These are phyloP conservation scores for Cytospora leucostoma DNA, from an alignment of 2,329 filamentous ascomycete genomes.

Conservation along the genomic window DNA sequence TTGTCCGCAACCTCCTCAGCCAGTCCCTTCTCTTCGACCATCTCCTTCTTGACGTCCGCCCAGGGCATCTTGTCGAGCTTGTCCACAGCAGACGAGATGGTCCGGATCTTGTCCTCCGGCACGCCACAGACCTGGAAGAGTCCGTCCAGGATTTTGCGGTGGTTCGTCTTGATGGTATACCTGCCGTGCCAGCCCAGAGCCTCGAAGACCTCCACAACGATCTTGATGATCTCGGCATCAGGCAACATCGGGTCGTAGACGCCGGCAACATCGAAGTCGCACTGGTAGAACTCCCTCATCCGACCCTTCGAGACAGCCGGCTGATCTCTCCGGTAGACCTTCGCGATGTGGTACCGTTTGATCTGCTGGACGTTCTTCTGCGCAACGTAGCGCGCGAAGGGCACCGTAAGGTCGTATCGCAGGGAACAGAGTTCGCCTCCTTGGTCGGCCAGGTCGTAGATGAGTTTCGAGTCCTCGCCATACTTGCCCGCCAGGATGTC, in stretches of 20 bases:
- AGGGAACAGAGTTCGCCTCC: constrained; percentile 82
- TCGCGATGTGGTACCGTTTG: constrained; percentile 93
- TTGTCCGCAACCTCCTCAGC: constrained; percentile 75
- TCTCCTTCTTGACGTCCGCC: constrained; percentile 87
- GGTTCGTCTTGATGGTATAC: constrained; percentile 85
- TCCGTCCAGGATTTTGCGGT: constrained; percentile 90
- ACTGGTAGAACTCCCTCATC: constrained; percentile 96
- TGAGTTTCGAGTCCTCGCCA: constrained; percentile 89
- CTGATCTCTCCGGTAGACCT: constrained; percentile 72
- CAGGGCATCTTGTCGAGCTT: constrained; percentile 94
- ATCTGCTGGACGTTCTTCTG: constrained; percentile 79
- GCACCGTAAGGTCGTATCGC: constrained; percentile 85
- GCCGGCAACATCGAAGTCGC: constrained; percentile 94
- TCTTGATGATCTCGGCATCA: constrained; percentile 84
- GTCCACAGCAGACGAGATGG: constrained; percentile 90
- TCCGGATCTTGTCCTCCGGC: constrained; percentile 79
- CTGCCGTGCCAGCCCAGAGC: constrained; percentile 67
- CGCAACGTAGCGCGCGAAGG: constrained; percentile 91
- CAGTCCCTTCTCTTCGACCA: constrained; percentile 90
- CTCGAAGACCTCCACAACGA: constrained; percentile 84
- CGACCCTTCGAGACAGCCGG: constrained; percentile 87
- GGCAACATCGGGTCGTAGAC: constrained; percentile 87
- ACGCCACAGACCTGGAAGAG: constrained; percentile 91
- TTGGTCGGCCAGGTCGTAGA: constrained; percentile 86
- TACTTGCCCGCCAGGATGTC: constrained; percentile 89